Evolutionary conservation across 2,329 filamentous ascomycete species (phyloP), one percentile per base, ranked within the genome.

Genomic region (Phaeosphaeria sp.): DNA sequence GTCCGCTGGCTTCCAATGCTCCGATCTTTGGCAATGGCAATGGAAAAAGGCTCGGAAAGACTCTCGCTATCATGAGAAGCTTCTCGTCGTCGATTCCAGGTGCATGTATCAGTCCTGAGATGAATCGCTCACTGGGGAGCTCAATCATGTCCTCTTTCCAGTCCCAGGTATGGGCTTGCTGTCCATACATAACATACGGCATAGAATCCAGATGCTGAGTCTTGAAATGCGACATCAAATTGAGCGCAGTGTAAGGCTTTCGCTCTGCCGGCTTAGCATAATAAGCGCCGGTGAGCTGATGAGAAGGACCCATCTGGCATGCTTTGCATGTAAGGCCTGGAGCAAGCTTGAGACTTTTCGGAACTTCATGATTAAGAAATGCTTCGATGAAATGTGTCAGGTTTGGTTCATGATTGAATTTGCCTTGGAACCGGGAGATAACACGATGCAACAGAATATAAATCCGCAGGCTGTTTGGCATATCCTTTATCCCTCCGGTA

Each of bases 361-460:
- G 78, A 46, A 74, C 71, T 50, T 74, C 66, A 65, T 79, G 76
- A 50, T 72, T 79, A 27, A 75, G 76, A 57, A 82, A 69, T 43
- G 79, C 80, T 65, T 79, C 77, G 44, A 78, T 77, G 58, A 83
- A 73, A 86, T 87, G 55, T 83, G 85, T 76, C 33, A 93, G 70
- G 9, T 83, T 79, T 0, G 87, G 84, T 42, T 83, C 81, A 58
- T 87, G 81, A 17, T 78, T 78, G 71, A 89, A 91, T 49, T 80
- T 81, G 17, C 83, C 74, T 44, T 82, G 79, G 68, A 89, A 91
- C 36, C 80, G 81, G 54, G 82, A 82, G 55, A 84, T 81, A 51
- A 88, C 77, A 70, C 90, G 87, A 68, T 89, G 82, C 43, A 93
- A 82, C 10, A 90, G 80, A 47, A 87, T 83, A 58, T 85, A 85